Base-by-base conservation (phyloP, 2,329 filamentous ascomycete species). In the Calonectria pseudoreteaudii region DNA sequence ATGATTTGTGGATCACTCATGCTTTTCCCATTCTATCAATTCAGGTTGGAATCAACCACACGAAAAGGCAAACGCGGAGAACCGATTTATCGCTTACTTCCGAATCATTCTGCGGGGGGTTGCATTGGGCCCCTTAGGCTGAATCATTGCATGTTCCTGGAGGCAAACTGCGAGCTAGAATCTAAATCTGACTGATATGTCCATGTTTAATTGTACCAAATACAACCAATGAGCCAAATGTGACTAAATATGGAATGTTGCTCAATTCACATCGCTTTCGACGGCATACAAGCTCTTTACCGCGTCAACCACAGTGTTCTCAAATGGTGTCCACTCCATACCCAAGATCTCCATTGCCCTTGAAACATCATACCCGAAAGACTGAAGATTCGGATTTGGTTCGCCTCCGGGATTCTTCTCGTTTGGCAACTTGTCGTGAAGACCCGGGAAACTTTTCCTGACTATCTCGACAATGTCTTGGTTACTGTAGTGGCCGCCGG, bases 401-500 rank as follows among this genome's bases (percentile, higher is more conserved):
- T 23, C 64, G n/a, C 69, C 69, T 26, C 69, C 69, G 4, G 16
- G 16, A 9, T 38, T 23, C 20, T 38, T 23, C 26, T n/a, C 13
- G 7, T 34, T 44, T 0, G 70, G 70, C 7, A 72, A 47, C 34
- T 52, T 64, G 13, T 56, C 53, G 20, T 56, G 44, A 5, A 68
- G 47, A n/a, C 68, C 70, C 3, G 70, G 70, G 14, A 72, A 68
- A 26, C 65, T 56, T 18, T 68, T 18, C 18, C 76, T 73, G 0
- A 83, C 71, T 1, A 70, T 73, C 28, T 81, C 75, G 1, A 71
- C 80, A 50, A 82, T 72, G 50, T 64, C 76, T 10, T 66, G 16
- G 75, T 78, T 78, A 13, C 68, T 75, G 72, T 52, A 83, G 74
- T 23, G 74, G 49, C 76, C 77, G 0, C 73, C 77, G 3, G 79